phyloP scores from a whole-genome alignment of 371 early-diverging fungal species.

The Haplosporangium sp. region DNA sequence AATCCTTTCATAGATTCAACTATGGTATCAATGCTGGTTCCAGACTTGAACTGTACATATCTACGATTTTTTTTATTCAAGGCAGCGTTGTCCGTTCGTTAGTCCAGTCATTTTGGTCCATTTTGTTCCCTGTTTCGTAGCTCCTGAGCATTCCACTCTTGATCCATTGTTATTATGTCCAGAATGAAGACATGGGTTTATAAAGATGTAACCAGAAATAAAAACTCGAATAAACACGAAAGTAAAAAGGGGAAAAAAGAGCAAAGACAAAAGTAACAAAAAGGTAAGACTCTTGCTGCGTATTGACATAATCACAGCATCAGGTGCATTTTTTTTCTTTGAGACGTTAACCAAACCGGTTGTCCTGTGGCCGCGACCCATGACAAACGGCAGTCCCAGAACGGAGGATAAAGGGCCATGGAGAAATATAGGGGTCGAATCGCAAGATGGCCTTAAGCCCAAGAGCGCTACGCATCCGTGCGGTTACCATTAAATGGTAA shows the following conservation, averaged over 20 bases:
- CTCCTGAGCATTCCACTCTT: background rate
- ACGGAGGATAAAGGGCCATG: conserved; percentile 10
- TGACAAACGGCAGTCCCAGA: conserved; percentile 10
- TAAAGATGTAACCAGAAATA: background rate
- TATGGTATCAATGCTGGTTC: conserved; percentile 59
- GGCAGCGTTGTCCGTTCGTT: conserved; percentile 3
- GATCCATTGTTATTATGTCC: background rate
- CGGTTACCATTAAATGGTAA: conserved; percentile 2
- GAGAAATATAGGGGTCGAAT: conserved; percentile 1
- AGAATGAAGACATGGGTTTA: background rate
- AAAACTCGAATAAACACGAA: background rate
- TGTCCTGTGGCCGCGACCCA: conserved; percentile 9
- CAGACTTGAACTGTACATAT: conserved; percentile 50
- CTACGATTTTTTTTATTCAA: conserved; percentile 13
- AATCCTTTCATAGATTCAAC: conserved; percentile 80
- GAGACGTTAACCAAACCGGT: conserved; percentile 12
- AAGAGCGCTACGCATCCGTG: conserved; percentile 11
- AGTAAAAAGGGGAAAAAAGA: conserved; percentile 14
- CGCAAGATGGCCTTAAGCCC: background rate
- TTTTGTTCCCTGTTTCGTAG: background rate
- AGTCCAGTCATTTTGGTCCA: conserved; percentile 1
- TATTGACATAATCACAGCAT: background rate
- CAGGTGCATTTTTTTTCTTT: background rate
- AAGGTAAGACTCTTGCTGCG: conserved; percentile 11
- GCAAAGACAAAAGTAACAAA: background rate